phyloP scores from a whole-genome alignment of 768 basidiomycete genomes.

The Gloeophyllum trabeum region DNA sequence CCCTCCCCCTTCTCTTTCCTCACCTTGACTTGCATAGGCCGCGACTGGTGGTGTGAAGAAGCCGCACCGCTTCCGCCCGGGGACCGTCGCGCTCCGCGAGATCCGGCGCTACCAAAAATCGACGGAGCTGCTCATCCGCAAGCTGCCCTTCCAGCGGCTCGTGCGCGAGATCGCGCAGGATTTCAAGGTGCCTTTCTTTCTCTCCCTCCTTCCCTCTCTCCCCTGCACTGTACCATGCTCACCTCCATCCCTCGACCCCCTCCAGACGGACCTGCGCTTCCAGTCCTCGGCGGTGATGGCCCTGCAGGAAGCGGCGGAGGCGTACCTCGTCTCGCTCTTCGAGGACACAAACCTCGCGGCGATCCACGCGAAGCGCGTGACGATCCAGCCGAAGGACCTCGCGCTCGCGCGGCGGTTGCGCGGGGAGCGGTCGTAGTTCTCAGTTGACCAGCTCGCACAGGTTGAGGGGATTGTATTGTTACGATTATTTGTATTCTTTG shows the following conservation, averaged over 20 bases:
- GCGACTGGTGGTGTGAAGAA: conserved; percentile 62
- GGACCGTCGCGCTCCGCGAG: conserved; percentile 25
- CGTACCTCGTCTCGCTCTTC: conserved; percentile 26
- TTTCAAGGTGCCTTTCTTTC: conserved; percentile 33
- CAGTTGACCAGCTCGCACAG: neutral
- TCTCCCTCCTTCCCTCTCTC: neutral
- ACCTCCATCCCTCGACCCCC: neutral
- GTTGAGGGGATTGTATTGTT: neutral
- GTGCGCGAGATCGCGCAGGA: conserved; percentile 58
- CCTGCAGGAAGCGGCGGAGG: conserved; percentile 50
- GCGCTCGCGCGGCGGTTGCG: conserved; percentile 37
- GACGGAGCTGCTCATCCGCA: conserved; percentile 26
- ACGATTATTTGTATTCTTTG: neutral
- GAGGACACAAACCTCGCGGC: conserved; percentile 41
- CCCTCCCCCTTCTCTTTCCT: neutral
- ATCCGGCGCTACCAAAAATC: conserved; percentile 29
- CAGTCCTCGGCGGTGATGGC: conserved; percentile 55
- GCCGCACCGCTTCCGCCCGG: conserved; percentile 27
- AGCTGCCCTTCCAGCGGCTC: conserved; percentile 57
- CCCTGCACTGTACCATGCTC: neutral
- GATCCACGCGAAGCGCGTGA: conserved; percentile 41
- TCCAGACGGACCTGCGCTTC: conserved; percentile 46
- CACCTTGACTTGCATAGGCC: conserved; percentile 10
- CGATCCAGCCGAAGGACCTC: conserved; percentile 46
- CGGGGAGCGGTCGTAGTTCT: conserved; percentile 32